phyloP scores from a whole-genome alignment of 768 basidiomycete genomes.

The Scleroderma citrinum region DNA sequence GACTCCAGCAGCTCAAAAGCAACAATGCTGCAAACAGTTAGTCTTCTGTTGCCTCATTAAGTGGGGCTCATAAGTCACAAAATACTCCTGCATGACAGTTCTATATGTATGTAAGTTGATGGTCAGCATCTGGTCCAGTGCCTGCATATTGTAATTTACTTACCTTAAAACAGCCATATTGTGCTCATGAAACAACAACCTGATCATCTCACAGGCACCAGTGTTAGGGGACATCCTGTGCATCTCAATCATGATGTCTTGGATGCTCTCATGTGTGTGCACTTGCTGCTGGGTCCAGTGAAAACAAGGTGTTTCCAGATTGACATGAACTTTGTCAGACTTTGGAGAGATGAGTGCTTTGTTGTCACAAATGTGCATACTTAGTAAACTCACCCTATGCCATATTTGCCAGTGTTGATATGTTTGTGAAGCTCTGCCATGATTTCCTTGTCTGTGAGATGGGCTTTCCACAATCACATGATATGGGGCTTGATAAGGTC shows the following conservation, averaged over 20 bases:
- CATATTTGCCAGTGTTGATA: constrained; percentile 18
- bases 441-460: constrained; percentile 25
- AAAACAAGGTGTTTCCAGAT: too few species aligned
- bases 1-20: constrained; percentile 37
- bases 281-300: too few species aligned
- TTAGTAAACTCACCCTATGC: constrained; percentile 14
- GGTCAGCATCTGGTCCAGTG: neutral
- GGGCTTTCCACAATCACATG: constrained; percentile 16
- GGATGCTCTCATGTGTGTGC: constrained; percentile 12
- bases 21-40: constrained; percentile 20
- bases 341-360: too few species aligned
- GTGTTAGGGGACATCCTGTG: constrained; percentile 19
- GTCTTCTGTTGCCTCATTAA: constrained; percentile 14
- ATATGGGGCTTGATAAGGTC: constrained; percentile 6
- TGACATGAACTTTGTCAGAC: too few species aligned
- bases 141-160: neutral
- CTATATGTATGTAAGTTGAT: too few species aligned
- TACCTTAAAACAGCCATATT: too few species aligned
- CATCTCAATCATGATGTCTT: constrained; percentile 10
- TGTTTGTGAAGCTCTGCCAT: constrained; percentile 14
- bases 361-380: neutral
- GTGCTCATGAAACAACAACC: too few species aligned
- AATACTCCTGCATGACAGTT: neutral
- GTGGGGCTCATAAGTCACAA: constrained; percentile 9
- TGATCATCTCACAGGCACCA: constrained; percentile 18